These are phyloP conservation scores for Themeda triandra DNA, from an alignment of 176 grass and related monocot genomes.

Conservation along the genomic window DNA sequence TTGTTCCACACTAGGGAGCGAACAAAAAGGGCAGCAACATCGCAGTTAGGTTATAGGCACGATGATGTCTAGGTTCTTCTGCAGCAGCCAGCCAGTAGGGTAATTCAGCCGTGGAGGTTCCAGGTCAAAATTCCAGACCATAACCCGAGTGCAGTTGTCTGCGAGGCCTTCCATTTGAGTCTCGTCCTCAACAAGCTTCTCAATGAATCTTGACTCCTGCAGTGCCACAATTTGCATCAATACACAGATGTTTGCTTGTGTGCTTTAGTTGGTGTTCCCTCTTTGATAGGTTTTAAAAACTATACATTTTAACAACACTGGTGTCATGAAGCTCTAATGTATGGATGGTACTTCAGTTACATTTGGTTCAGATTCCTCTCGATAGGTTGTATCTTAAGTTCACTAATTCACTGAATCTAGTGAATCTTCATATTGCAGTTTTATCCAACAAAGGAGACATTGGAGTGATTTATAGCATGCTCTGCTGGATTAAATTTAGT, in stretches of 20 bases:
- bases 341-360: not conserved
- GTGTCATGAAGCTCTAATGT: not conserved
- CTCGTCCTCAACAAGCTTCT: conserved; percentile 90
- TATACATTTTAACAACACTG: conserved; percentile 1
- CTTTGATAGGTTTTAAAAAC: not conserved
- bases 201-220: conserved; percentile 82
- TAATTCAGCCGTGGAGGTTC: conserved; percentile 57
- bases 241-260: not conserved
- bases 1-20: conserved; percentile 28
- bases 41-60: conserved; percentile 49
- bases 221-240: conserved; percentile 37
- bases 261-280: not conserved
- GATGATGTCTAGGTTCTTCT: conserved; percentile 60
- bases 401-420: not conserved
- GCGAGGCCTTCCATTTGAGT: conserved; percentile 92
- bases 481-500: conserved; percentile 2
- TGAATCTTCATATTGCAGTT: not conserved
- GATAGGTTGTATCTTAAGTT: not conserved
- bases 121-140: conserved; percentile 73
- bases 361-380: not conserved
- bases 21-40: conserved; percentile 31
- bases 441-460: not conserved
- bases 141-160: conserved; percentile 73
- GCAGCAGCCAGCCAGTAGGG: conserved; percentile 64
- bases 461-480: not conserved